Conservation (phyloP, 2,329 filamentous ascomycete species). For the Colletotrichum eleusines region DNA sequence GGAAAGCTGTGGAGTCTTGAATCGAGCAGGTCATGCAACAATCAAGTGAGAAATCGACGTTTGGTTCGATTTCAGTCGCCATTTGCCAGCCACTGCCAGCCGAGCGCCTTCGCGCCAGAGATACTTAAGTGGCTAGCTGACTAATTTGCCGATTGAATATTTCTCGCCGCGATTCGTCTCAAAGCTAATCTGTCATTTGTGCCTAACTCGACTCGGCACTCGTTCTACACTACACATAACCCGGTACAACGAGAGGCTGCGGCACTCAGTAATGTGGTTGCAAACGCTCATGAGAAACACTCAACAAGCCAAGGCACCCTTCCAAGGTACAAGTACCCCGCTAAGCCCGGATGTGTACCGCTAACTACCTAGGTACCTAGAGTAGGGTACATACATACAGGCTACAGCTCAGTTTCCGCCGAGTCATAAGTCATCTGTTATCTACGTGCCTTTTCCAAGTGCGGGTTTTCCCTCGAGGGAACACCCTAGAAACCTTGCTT, state of each 20-base stretch:
- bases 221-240: too few species aligned
- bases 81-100: neutral
- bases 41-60: neutral
- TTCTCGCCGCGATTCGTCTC: neutral
- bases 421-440: neutral
- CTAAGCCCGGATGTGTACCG: slow-evolving; percentile 10
- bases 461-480: slow-evolving; percentile 4
- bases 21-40: slow-evolving; percentile 4
- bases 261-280: neutral
- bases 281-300: neutral
- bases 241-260: neutral
- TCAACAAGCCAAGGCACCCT: too few species aligned
- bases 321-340: slow-evolving; percentile 7
- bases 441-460: neutral
- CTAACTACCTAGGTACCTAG: neutral
- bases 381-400: too few species aligned
- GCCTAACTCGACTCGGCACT: too few species aligned
- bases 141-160: neutral
- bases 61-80: neutral
- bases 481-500: slow-evolving; percentile 3
- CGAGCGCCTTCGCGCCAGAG: neutral
- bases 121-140: neutral
- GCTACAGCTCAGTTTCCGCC: neutral
- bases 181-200: neutral
- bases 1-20: neutral